phyloP scores from a whole-genome alignment of 139 green algal genomes.

The Coelastrella sp. region DNA sequence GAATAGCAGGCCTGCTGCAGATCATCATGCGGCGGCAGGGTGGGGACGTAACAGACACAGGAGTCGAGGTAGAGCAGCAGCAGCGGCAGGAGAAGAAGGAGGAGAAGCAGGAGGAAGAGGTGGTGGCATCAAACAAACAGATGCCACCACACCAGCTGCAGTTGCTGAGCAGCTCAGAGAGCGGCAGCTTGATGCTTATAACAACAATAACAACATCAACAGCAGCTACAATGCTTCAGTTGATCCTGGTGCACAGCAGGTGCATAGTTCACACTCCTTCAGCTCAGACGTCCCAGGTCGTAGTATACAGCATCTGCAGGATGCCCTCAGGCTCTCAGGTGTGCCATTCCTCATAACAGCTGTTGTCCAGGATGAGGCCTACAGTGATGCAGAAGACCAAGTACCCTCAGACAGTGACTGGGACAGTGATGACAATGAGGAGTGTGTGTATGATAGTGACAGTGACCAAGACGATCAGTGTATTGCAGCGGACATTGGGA shows the following conservation, averaged over 20 bases:
- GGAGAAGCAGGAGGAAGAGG: neutral
- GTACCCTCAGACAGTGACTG: neutral
- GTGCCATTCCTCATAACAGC: neutral
- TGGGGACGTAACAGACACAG: neutral
- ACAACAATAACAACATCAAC: neutral
- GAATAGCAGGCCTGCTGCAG: too few species aligned
- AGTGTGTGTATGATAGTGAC: neutral
- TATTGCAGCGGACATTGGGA: neutral
- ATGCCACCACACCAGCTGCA: neutral
- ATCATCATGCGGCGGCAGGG: neutral
- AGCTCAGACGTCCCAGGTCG: neutral
- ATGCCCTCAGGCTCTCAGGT: neutral
- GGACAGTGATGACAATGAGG: slow-evolving; percentile 5
- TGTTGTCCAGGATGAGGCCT: neutral
- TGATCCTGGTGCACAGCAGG: neutral
- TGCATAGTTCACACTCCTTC: neutral
- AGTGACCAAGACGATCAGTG: slow-evolving; percentile 3
- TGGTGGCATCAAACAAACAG: too few species aligned
- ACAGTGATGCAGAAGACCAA: neutral
- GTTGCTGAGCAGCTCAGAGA: neutral
- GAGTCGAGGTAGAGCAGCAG: neutral
- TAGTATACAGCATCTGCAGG: neutral
- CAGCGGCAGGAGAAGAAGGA: neutral
- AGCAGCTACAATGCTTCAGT: neutral
- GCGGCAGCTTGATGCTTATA: neutral